phyloP scores from a whole-genome alignment of 352 stramenopile species.

The Phytopythium mirpurense region DNA sequence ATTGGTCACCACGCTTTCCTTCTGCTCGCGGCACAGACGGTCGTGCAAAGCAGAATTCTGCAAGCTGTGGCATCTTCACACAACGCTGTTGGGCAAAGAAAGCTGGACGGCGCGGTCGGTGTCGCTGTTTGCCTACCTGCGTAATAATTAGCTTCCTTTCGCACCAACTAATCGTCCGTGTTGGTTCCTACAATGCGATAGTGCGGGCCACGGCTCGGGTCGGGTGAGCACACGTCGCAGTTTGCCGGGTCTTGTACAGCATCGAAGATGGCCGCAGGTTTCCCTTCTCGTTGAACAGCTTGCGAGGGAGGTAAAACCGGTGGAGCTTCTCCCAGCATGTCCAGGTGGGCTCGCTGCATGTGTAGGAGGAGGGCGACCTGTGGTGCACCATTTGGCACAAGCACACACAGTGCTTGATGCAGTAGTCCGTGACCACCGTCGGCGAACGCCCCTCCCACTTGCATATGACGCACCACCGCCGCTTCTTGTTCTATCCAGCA shows the following conservation, averaged over 20 bases:
- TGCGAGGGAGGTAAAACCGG: slow-evolving; percentile 6
- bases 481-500: background rate
- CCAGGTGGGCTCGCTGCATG: slow-evolving; percentile 7
- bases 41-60: too few relatives aligned
- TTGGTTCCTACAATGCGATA: too few relatives aligned
- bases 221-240: too few relatives aligned
- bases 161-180: too few relatives aligned
- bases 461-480: slow-evolving; percentile 14
- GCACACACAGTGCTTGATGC: slow-evolving; percentile 14
- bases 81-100: too few relatives aligned
- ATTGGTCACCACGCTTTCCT: slow-evolving; percentile 6
- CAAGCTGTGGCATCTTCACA: too few relatives aligned
- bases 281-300: slow-evolving; percentile 12
- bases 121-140: too few relatives aligned
- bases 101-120: too few relatives aligned
- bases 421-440: slow-evolving; percentile 19
- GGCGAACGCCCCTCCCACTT: slow-evolving; percentile 13
- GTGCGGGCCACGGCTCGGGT: too few relatives aligned
- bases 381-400: slow-evolving; percentile 10
- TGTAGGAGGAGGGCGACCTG: slow-evolving; percentile 2
- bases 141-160: background rate
- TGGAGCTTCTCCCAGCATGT: slow-evolving; percentile 21
- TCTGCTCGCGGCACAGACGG: background rate
- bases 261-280: background rate
- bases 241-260: too few relatives aligned